A percentile compares a stretch with the other conserved stretches of the same genome.
phyloP scores from a whole-genome alignment of 208 protist genomes.

The Leishmania mexicana region DNA sequence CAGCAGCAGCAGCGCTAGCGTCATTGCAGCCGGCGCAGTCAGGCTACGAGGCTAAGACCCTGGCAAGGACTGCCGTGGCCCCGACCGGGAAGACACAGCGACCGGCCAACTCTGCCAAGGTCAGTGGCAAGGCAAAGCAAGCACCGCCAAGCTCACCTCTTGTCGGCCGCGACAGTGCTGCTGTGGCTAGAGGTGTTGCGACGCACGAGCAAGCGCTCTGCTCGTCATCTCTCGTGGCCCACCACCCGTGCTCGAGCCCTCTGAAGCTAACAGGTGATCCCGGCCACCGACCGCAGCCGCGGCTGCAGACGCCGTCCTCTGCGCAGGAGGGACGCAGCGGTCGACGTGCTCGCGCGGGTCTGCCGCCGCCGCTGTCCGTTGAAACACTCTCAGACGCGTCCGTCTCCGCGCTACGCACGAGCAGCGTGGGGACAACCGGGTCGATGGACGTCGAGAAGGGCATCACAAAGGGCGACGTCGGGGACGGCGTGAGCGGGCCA shows the following conservation, averaged over 20 bases:
- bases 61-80: neutral
- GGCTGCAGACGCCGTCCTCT: neutral
- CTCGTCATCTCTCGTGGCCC: neutral
- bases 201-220: neutral
- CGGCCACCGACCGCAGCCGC: neutral
- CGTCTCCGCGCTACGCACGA: constrained; percentile 9
- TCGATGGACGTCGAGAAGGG: neutral
- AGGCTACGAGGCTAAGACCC: neutral
- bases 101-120: neutral
- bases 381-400: constrained; percentile 23
- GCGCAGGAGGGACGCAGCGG: neutral
- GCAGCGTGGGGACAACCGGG: neutral
- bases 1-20: neutral
- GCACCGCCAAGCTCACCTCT: neutral
- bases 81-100: neutral
- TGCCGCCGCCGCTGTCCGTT: constrained; percentile 26
- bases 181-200: neutral
- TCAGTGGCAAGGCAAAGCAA: neutral
- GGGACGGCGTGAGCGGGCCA: neutral
- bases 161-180: neutral
- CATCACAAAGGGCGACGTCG: neutral
- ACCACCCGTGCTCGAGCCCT: neutral
- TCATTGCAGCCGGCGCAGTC: neutral
- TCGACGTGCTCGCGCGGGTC: constrained; percentile 1
- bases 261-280: neutral